Conservation (phyloP, 2,329 filamentous ascomycete genomes). For the Aspergillus udagawae region DNA sequence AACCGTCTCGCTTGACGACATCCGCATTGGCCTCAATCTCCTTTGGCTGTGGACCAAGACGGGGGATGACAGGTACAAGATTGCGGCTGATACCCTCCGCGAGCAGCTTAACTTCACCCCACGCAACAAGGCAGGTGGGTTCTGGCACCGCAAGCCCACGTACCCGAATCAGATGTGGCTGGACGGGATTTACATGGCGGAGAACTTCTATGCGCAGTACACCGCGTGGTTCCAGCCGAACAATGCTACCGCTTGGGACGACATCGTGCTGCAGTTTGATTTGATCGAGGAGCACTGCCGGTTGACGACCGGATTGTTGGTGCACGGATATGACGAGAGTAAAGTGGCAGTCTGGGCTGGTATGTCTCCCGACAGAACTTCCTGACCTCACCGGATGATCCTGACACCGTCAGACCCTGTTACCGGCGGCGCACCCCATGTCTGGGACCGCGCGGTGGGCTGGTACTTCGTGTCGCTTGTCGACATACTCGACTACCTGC, state of each 20-base stretch:
- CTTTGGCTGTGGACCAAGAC: constrained; percentile 11
- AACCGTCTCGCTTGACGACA: constrained; percentile 12
- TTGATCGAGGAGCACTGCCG: constrained; percentile 12
- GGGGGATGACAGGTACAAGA: constrained; percentile 12
- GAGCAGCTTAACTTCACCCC: constrained; percentile 11
- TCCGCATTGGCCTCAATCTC: constrained; percentile 12
- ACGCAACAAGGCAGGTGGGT: constrained; percentile 10
- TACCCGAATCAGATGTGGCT: constrained; percentile 17
- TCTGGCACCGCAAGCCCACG: constrained; percentile 13
- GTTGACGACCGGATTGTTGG: constrained; percentile 4
- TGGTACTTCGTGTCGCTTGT: constrained; percentile 16
- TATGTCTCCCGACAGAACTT: background rate
- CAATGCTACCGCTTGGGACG: constrained; percentile 13
- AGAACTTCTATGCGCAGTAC: constrained; percentile 12
- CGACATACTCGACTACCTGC: constrained; percentile 12
- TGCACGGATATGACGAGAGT: constrained; percentile 12
- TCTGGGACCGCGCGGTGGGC: constrained; percentile 13
- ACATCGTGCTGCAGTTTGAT: constrained; percentile 13
- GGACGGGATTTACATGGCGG: constrained; percentile 15
- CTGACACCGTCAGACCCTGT: constrained; percentile 7
- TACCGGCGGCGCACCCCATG: constrained; percentile 8
- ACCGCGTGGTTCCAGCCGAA: constrained; percentile 12
- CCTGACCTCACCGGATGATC: background rate
- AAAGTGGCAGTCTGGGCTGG: constrained; percentile 13
- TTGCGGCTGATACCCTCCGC: constrained; percentile 10